Conservation (phyloP, 192 early-diverging fungal genomes). For the Entomortierella parvispora region DNA sequence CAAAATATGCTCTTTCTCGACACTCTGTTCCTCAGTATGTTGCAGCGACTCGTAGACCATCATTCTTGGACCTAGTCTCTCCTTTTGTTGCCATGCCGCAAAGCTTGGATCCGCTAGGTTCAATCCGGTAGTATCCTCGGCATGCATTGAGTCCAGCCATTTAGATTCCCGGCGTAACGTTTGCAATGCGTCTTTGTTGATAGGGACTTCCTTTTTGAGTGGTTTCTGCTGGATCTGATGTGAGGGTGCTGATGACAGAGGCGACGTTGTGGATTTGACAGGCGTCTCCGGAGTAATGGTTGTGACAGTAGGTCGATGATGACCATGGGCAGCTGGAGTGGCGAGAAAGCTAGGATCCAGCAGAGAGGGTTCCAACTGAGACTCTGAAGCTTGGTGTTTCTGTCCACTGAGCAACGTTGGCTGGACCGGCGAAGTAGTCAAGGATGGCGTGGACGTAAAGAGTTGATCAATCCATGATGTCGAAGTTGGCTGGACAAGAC, state of each 20-base stretch:
- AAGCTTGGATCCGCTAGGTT: conserved; percentile 11
- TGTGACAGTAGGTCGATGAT: conserved; percentile 6
- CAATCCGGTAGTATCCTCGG: conserved; percentile 36
- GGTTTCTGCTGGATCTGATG: neutral
- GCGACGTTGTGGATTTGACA: neutral
- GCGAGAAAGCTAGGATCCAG: conserved; percentile 40
- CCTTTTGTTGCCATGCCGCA: conserved; percentile 15
- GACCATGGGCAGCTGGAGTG: conserved; percentile 36
- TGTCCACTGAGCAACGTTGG: neutral
- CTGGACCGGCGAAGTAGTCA: neutral
- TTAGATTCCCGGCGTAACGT: conserved; percentile 31
- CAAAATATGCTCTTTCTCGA: neutral
- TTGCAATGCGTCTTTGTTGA: conserved; percentile 32
- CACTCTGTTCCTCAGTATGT: neutral
- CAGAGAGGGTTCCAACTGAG: conserved; percentile 6
- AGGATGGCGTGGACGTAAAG: neutral
- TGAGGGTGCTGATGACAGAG: neutral
- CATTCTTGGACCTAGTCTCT: conserved; percentile 39
- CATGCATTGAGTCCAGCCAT: conserved; percentile 39
- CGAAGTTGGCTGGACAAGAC: neutral
- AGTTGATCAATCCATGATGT: conserved; percentile 35
- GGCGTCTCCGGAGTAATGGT: neutral
- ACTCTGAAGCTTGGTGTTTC: neutral
- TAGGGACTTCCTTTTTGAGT: conserved; percentile 1
- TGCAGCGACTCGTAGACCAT: conserved; percentile 36